Conservation (phyloP, 495 filamentous ascomycete genomes). For the Podospora sp. region DNA sequence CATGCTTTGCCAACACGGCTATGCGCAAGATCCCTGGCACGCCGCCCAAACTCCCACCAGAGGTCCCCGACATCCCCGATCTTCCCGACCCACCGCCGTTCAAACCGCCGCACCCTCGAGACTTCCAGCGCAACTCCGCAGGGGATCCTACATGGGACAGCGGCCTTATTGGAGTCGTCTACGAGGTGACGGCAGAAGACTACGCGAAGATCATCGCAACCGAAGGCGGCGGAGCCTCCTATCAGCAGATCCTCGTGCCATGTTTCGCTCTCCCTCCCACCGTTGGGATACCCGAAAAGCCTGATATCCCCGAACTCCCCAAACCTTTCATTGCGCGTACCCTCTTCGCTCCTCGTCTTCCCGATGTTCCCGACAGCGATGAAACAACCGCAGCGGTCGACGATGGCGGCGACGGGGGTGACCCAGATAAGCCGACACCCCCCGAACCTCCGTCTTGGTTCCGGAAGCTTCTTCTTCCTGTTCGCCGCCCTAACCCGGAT, state of each 20-base stretch:
- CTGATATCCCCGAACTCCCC: constrained; percentile 40
- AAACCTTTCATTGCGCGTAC: constrained; percentile 51
- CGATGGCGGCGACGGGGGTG: constrained; percentile 18
- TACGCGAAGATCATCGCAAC: constrained; percentile 86
- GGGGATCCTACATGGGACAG: constrained; percentile 65
- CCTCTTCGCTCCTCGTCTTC: constrained; percentile 46
- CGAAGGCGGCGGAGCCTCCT: constrained; percentile 81
- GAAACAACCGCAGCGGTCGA: constrained; percentile 2
- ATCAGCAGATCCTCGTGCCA: constrained; percentile 78
- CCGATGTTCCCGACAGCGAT: constrained; percentile 22
- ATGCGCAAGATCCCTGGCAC: constrained; percentile 52
- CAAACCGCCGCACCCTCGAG: constrained; percentile 31
- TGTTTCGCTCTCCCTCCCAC: constrained; percentile 66
- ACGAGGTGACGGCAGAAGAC: constrained; percentile 82
- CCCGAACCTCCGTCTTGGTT: constrained; percentile 34
- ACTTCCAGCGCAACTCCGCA: constrained; percentile 30
- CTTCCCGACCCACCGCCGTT: constrained; percentile 46
- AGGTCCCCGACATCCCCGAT: constrained; percentile 21
- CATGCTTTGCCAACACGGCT: constrained; percentile 85
- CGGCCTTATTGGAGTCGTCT: constrained; percentile 88
- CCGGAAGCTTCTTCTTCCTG: constrained; percentile 38
- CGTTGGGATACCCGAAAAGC: constrained; percentile 46
- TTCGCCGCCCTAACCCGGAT: constrained; percentile 60
- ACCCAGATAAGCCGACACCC: constrained; percentile 20
- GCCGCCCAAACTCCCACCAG: constrained; percentile 42